Evolutionary conservation across 108 stramenopile species (phyloP).

Genomic region (Bacterosira constricta): DNA sequence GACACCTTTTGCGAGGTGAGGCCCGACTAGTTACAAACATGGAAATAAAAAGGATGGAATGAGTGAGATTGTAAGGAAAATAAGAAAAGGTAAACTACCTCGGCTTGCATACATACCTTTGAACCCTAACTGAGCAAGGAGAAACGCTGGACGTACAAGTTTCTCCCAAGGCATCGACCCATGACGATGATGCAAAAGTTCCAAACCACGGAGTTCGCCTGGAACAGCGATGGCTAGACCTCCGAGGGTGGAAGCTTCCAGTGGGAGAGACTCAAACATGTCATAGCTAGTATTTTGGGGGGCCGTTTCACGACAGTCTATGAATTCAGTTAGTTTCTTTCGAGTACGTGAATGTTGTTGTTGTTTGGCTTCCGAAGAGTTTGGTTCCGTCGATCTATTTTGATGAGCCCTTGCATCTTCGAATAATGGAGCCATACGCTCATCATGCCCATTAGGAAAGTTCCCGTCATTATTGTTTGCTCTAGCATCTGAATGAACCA

Average conservation of each 20-base stretch:
- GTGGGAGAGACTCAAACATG: conserved; percentile 56
- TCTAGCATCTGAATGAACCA: conserved; percentile 55
- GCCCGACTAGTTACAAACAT: no score
- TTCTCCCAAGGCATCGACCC: conserved; percentile 61
- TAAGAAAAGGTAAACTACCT: no score
- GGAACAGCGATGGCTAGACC: conserved; percentile 74
- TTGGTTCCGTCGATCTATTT: not conserved
- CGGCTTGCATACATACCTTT: no score
- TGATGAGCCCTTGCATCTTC: conserved; percentile 51
- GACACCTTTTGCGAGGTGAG: conserved; percentile 55
- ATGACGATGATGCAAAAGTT: conserved; percentile 69
- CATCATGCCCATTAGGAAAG: no score
- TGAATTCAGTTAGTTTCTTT: conserved; percentile 61
- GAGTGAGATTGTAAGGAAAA: no score
- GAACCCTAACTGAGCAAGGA: conserved; percentile 67
- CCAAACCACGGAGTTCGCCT: conserved; percentile 79
- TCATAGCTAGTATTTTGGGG: conserved; percentile 50
- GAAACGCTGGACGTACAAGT: conserved; percentile 65
- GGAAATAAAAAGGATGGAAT: no score
- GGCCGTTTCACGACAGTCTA: conserved; percentile 83
- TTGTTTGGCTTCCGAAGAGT: not conserved
- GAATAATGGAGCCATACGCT: conserved; percentile 31
- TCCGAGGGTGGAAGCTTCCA: conserved; percentile 53
- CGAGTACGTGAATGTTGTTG: not conserved
- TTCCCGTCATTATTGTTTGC: not conserved